A percentile compares a stretch with the other conserved stretches of the same genome.
These are phyloP conservation scores for Gymnopilus junonius DNA, from an alignment of 768 basidiomycete genomes.

Conservation along the genomic window DNA sequence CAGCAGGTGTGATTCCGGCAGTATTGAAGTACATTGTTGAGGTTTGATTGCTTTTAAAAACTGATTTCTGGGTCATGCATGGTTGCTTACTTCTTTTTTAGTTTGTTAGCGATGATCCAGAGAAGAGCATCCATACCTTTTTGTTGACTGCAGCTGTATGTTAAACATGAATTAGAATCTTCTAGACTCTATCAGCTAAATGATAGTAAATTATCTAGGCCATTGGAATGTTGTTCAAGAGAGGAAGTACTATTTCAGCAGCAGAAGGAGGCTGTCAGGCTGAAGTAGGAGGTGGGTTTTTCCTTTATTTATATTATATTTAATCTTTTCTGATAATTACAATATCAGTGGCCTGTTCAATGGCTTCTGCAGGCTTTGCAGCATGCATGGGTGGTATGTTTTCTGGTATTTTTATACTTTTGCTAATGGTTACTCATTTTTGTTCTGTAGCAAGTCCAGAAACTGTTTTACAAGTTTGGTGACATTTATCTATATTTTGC, in stretches of 20 bases:
- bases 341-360: slow-evolving; percentile 82
- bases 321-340: not conserved
- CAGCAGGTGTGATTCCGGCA: slow-evolving; percentile 91
- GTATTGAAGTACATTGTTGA: slow-evolving; percentile 90
- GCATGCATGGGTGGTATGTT: slow-evolving; percentile 88
- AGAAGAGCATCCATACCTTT: slow-evolving; percentile 88
- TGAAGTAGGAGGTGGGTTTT: slow-evolving; percentile 80
- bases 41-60: slow-evolving; percentile 38
- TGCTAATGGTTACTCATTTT: not conserved
- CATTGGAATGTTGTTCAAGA: slow-evolving; percentile 94
- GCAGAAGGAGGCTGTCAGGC: slow-evolving; percentile 97
- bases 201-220: slow-evolving; percentile 49
- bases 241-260: slow-evolving; percentile 95
- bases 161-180: slow-evolving; percentile 13
- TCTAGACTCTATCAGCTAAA: not conserved
- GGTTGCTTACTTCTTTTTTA: slow-evolving; percentile 30
- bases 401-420: slow-evolving; percentile 5
- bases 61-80: not conserved
- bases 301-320: not conserved
- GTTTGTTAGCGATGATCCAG: slow-evolving; percentile 91
- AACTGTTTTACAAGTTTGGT: slow-evolving; percentile 72
- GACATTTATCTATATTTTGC: not conserved
- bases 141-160: slow-evolving; percentile 84
- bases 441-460: slow-evolving; percentile 68
- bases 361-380: slow-evolving; percentile 93